These are phyloP conservation scores for Kodamaea sagamina DNA, from an alignment of 805 yeast genomes.

Conservation along the genomic window DNA sequence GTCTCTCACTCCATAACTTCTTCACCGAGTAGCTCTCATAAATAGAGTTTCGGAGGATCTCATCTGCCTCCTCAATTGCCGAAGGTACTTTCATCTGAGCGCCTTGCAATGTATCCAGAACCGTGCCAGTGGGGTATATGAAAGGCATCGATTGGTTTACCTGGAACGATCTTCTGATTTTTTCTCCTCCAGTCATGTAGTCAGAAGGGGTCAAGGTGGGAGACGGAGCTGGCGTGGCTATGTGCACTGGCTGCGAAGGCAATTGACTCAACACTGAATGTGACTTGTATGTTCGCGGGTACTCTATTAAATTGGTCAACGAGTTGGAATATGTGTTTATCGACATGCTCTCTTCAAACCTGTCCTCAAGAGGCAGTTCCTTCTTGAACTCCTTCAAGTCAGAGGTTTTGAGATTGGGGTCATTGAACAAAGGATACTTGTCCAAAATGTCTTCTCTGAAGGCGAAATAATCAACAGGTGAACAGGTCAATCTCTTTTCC, in stretches of 20 bases:
- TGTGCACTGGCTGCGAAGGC: conserved; percentile 60
- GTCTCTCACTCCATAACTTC: conserved; percentile 73
- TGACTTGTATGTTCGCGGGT: conserved; percentile 53
- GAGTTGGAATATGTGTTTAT: conserved; percentile 51
- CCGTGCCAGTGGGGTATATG: conserved; percentile 51
- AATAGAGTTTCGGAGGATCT: conserved; percentile 61
- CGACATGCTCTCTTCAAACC: conserved; percentile 37
- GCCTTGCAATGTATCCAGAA: conserved; percentile 9
- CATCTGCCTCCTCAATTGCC: conserved; percentile 79
- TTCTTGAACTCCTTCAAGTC: conserved; percentile 35
- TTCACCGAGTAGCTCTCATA: conserved; percentile 65
- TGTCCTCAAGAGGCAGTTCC: conserved; percentile 18
- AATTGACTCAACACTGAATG: conserved; percentile 46
- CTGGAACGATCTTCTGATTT: conserved; percentile 58
- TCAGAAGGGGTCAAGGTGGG: conserved; percentile 57
- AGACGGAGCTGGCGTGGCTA: conserved; percentile 88
- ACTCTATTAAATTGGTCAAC: conserved; percentile 58
- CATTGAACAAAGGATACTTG: conserved; percentile 70
- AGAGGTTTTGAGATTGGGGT: conserved; percentile 36
- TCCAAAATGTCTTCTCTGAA: conserved; percentile 73
- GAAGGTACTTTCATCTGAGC: conserved; percentile 50
- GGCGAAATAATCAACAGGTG: conserved; percentile 83
- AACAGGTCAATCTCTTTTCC: conserved; percentile 47
- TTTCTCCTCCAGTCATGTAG: conserved; percentile 49
- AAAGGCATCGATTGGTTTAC: conserved; percentile 68